Conservation (phyloP, 805 yeast species). For the Saturnispora ahearnii region DNA sequence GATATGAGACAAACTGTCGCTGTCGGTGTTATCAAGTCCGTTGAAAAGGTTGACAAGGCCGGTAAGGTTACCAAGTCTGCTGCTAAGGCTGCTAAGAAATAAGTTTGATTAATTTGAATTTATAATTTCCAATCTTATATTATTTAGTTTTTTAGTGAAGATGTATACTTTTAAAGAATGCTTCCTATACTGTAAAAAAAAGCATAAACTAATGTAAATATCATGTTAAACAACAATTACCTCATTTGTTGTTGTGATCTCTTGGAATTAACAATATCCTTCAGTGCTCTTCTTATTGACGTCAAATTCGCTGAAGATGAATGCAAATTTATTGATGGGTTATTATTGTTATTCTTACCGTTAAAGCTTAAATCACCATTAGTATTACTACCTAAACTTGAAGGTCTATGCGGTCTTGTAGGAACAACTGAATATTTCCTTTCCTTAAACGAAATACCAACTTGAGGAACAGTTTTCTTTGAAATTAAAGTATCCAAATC, state of each 20-base stretch:
- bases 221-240: background rate
- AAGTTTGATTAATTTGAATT: conserved; percentile 21
- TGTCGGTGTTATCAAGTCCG: conserved; percentile 97
- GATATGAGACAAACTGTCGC: conserved; percentile 99
- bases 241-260: background rate
- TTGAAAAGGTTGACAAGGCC: conserved; percentile 74
- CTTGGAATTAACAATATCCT: conserved; percentile 2
- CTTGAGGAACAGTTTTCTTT: conserved; percentile 55
- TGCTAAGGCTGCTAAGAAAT: conserved; percentile 69
- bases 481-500: conserved; percentile 26
- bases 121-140: background rate
- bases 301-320: background rate
- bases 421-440: conserved; percentile 69
- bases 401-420: conserved; percentile 45
- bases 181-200: conserved; percentile 6
- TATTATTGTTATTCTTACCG: background rate
- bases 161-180: conserved; percentile 6
- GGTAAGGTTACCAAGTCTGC: conserved; percentile 98
- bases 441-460: conserved; percentile 61
- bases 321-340: background rate
- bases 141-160: conserved; percentile 7
- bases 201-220: background rate
- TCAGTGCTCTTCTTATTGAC: conserved; percentile 9
- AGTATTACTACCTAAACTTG: background rate
- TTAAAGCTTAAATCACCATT: background rate